A percentile compares a stretch with the other conserved stretches of the same genome.
Conservation (phyloP, 306 rosid genomes). For the Cucumis sativus region DNA sequence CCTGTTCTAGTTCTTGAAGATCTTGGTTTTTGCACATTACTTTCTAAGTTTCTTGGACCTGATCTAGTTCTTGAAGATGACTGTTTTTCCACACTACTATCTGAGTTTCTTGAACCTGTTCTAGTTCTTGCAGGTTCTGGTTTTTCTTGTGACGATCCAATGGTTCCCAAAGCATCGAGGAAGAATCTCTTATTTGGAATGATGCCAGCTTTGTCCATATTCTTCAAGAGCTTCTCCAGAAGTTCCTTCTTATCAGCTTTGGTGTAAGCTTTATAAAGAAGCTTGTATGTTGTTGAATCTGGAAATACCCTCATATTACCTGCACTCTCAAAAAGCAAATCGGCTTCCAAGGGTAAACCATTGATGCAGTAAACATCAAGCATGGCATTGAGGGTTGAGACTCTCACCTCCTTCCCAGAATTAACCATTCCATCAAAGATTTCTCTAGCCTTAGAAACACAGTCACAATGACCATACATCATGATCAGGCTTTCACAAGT, state of each 20-base stretch:
- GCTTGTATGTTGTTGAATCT: constrained; percentile 69
- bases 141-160: constrained; percentile 40
- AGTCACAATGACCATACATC: constrained; percentile 68
- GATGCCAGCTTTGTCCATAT: constrained; percentile 77
- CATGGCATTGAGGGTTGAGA: constrained; percentile 81
- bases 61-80: constrained; percentile 27
- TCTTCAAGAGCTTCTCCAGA: constrained; percentile 49
- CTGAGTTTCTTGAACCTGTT: constrained; percentile 20
- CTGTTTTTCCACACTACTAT: constrained; percentile 18
- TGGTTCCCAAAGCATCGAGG: constrained; percentile 64
- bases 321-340: constrained; percentile 47
- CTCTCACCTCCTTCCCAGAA: constrained; percentile 41
- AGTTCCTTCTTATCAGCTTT: constrained; percentile 71
- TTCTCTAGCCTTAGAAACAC: constrained; percentile 59
- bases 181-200: constrained; percentile 84
- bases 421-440: constrained; percentile 52
- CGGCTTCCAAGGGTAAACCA: constrained; percentile 73
- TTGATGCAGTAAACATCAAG: constrained; percentile 87
- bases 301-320: constrained; percentile 30
- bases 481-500: constrained; percentile 76
- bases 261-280: constrained; percentile 81
- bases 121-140: constrained; percentile 22
- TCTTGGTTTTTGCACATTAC: constrained; percentile 16
- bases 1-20: constrained; percentile 27
- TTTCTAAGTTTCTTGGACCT: constrained; percentile 19